A percentile compares a stretch with the other conserved stretches of the same genome.
Conservation (phyloP, 345 rosid genomes). For the Citropsis articulata region DNA sequence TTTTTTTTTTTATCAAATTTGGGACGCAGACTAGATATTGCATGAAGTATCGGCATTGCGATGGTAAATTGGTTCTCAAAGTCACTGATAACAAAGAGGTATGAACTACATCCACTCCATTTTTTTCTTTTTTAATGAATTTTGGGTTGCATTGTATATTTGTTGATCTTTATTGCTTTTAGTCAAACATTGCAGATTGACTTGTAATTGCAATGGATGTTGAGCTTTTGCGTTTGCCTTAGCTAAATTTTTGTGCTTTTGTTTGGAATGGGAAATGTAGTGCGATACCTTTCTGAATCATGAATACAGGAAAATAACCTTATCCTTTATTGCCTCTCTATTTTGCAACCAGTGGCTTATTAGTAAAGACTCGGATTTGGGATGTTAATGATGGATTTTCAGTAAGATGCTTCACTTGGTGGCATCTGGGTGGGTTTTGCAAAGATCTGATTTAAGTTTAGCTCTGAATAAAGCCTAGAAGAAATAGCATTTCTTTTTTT, state of each 20-base stretch:
- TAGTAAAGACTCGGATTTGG: background rate
- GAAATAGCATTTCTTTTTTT: background rate
- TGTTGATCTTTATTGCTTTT: background rate
- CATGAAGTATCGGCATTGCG: conserved; percentile 90
- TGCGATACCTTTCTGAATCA: background rate
- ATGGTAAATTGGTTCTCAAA: conserved; percentile 94
- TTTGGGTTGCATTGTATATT: background rate
- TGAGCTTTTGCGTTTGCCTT: background rate
- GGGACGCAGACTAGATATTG: conserved; percentile 74
- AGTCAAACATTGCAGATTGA: background rate
- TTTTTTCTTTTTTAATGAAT: no score
- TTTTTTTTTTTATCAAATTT: conserved; percentile 7
- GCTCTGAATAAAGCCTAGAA: background rate
- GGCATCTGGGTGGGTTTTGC: no score
- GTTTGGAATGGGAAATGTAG: background rate
- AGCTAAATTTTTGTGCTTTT: background rate
- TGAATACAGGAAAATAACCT: background rate
- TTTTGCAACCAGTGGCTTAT: background rate
- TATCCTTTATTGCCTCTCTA: background rate
- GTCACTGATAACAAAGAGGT: conserved; percentile 97
- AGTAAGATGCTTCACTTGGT: background rate
- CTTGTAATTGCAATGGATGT: background rate
- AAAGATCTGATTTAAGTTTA: no score
- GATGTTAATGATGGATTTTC: background rate
- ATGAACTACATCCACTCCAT: background rate